These are phyloP conservation scores for Alternaria sp. DNA, from an alignment of 2,329 filamentous ascomycete genomes.

Conservation along the genomic window DNA sequence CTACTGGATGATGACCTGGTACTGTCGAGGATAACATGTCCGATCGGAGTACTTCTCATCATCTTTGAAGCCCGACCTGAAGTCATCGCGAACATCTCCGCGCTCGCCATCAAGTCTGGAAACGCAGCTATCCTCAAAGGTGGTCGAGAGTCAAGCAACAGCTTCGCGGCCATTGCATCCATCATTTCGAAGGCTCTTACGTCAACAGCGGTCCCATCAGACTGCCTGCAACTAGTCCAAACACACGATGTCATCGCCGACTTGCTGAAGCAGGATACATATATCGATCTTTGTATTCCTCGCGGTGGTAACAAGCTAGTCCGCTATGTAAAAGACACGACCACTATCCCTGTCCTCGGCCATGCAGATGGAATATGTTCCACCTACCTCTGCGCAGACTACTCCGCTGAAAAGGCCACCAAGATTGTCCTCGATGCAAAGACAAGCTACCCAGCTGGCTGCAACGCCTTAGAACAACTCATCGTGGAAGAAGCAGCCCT, in stretches of 20 bases:
- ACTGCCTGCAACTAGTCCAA: slow-evolving; percentile 90
- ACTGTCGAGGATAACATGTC: slow-evolving; percentile 87
- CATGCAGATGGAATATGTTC: slow-evolving; percentile 94
- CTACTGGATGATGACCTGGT: slow-evolving; percentile 84
- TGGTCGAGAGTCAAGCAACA: slow-evolving; percentile 93
- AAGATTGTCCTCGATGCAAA: slow-evolving; percentile 89
- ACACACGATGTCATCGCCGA: slow-evolving; percentile 89
- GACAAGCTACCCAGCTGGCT: slow-evolving; percentile 91
- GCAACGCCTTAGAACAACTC: slow-evolving; percentile 92
- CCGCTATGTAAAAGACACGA: slow-evolving; percentile 85
- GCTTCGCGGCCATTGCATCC: slow-evolving; percentile 88
- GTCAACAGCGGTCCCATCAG: slow-evolving; percentile 77
- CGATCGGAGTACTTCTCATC: slow-evolving; percentile 96
- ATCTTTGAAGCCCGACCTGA: slow-evolving; percentile 98
- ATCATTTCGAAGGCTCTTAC: slow-evolving; percentile 82
- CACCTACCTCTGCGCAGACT: slow-evolving; percentile 82
- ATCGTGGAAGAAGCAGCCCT: slow-evolving; percentile 80
- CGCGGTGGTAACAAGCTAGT: slow-evolving; percentile 90
- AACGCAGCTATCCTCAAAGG: slow-evolving; percentile 98
- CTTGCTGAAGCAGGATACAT: slow-evolving; percentile 81
- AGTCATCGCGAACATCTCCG: slow-evolving; percentile 97
- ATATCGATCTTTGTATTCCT: slow-evolving; percentile 95
- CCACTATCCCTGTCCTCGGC: slow-evolving; percentile 92
- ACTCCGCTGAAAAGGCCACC: slow-evolving; percentile 73
- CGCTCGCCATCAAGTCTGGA: slow-evolving; percentile 93